Percentiles rank a stretch among this genome's conserved stretches.
Conservation (phyloP, 2,329 filamentous ascomycete genomes). For the Epichloe festucae region DNA sequence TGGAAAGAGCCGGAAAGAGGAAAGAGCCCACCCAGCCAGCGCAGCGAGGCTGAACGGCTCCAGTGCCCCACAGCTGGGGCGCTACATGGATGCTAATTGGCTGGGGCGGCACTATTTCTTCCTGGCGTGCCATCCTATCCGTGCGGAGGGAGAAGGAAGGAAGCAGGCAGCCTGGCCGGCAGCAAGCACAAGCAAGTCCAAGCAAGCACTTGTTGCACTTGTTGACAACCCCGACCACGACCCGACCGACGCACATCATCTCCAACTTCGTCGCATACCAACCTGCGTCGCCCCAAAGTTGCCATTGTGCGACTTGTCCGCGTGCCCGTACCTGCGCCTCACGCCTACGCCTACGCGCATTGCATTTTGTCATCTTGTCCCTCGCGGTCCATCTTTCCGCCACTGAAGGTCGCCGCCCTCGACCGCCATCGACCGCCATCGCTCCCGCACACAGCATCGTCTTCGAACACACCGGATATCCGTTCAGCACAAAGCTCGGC, state of each 20-base stretch:
- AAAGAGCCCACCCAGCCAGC: not conserved
- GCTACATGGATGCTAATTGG: not conserved
- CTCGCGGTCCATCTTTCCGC: not conserved
- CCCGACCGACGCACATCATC: not conserved
- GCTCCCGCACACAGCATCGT: not conserved
- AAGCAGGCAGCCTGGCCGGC: not conserved
- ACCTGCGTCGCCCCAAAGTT: not conserved
- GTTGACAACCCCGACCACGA: not conserved
- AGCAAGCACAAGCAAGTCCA: not conserved
- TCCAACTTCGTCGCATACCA: not conserved
- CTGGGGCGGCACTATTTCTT: not conserved
- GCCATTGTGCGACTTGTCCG: not conserved
- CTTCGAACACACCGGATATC: too few species aligned
- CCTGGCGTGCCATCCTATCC: not conserved
- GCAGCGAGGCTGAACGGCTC: not conserved
- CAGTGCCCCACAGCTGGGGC: not conserved
- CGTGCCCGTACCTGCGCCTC: not conserved
- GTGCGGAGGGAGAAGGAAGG: not conserved
- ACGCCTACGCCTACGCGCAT: not conserved
- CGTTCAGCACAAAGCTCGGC: too few species aligned
- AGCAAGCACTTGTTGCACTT: not conserved
- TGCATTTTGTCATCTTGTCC: not conserved
- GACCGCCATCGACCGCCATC: not conserved
- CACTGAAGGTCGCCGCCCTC: not conserved
- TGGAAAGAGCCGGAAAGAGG: too few species aligned